A percentile compares a stretch with the other conserved stretches of the same genome.
Conservation (phyloP, 257 asterid genomes). For the Solanum bukasovii region DNA sequence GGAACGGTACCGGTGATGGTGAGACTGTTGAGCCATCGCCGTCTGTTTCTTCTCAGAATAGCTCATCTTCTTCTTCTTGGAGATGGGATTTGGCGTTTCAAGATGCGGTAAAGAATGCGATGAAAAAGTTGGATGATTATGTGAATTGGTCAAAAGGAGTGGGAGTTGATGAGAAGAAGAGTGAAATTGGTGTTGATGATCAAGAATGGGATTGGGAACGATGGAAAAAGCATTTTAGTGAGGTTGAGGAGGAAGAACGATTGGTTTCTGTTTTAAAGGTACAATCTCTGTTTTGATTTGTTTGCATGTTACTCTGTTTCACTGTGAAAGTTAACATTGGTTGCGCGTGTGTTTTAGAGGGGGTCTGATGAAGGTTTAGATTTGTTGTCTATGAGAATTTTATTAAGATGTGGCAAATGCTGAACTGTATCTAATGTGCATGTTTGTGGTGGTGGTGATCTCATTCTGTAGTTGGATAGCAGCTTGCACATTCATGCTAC, state of each 20-base stretch:
- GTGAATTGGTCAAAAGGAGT: slow-evolving; percentile 29
- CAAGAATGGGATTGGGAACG: slow-evolving; percentile 94
- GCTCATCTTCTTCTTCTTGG: slow-evolving; percentile 15
- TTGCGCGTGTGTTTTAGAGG: not conserved
- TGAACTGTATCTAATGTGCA: not conserved
- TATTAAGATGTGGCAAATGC: not conserved
- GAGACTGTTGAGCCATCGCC: slow-evolving; percentile 18
- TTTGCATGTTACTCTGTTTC: not conserved
- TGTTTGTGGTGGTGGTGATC: not conserved
- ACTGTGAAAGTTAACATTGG: not conserved
- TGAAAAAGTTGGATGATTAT: slow-evolving; percentile 39
- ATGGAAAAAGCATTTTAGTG: slow-evolving; percentile 71
- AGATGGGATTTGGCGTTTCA: slow-evolving; percentile 62
- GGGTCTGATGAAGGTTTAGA: not conserved
- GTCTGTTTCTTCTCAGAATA: not conserved
- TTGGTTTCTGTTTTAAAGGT: slow-evolving; percentile 66
- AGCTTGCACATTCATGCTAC: not conserved
- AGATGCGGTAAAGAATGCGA: slow-evolving; percentile 45
- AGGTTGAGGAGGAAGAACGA: slow-evolving; percentile 81
- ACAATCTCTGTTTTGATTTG: not conserved
- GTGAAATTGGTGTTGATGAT: slow-evolving; percentile 19
- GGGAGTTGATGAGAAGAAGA: slow-evolving; percentile 4
- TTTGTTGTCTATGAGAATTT: not conserved
- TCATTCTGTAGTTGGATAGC: not conserved
- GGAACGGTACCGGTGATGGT: slow-evolving; percentile 12